Base-by-base conservation (phyloP, 768 basidiomycete genomes). In the Hortiboletus flavorubellus region DNA sequence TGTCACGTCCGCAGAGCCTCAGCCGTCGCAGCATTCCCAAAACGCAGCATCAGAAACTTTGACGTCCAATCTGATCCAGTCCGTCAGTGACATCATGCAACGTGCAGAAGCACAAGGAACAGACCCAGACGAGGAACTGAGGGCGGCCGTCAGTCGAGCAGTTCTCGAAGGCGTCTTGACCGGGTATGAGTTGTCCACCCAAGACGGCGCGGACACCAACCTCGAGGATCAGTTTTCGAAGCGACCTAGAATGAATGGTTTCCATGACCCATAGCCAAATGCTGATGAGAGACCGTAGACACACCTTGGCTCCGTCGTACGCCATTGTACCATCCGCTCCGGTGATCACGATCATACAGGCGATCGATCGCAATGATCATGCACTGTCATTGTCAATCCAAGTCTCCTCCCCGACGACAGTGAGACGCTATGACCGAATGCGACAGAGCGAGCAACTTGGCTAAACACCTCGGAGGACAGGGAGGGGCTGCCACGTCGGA, bases 1-100 rank as follows among this genome's bases (percentile, higher is more conserved):
- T 30, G 33, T 49, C 23, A 21, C 51, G 15, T 30, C 63, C n/a
- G 42, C 60, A 38, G 52, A 55, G 12, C 55, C 54, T 15, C 69
- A 68, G 50, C 83, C 79, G 2, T 89, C 87, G 5, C 83, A 88
- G 65, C 81, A 88, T 59, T 76, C 79, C 21, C 85, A 90, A 69
- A 81, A 93, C 55, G 71, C 72, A 31, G 82, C 81, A 34, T 84
- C 89, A n/a, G 86, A 91, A 63, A 71, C 76, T 34, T 79, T 93
- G 55, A 89, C 91, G 5, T 77, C 80, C 30, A 76, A 77, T 18
- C 77, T 93, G 55, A 81, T 93, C 74, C 71, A 74, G 49, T 80
- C 82, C 26, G 83, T 87, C 39, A 78, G 84, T 63, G 78, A 80
- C 49, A 86, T 93, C 65, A 83, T 90, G 78, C 76, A 78, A 53